Conservation (phyloP, 2,329 filamentous ascomycete genomes). For the Aureobasidium pullulans region DNA sequence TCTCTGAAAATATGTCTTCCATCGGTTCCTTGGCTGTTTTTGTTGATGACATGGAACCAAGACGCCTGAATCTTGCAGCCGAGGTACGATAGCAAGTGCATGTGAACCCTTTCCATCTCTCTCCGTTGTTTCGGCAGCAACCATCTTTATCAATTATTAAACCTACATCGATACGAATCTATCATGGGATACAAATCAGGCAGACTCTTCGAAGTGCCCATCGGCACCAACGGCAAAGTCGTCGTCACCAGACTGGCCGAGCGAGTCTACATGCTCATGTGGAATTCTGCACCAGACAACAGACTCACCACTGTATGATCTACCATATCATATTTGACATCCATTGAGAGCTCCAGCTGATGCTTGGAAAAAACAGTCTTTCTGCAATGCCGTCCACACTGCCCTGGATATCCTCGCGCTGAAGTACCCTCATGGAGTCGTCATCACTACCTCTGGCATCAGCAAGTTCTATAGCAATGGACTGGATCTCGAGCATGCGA, state of each 20-base stretch:
- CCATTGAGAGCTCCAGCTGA: no score
- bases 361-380: constrained; percentile 28
- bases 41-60: not conserved
- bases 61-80: not conserved
- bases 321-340: no score
- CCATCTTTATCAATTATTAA: not conserved
- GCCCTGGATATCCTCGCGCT: constrained; percentile 71
- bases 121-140: not conserved
- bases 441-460: constrained; percentile 69
- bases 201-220: constrained; percentile 25
- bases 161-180: no score
- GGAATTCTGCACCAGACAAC: constrained; percentile 67
- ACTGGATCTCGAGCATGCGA: constrained; percentile 65
- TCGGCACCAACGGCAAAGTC: constrained; percentile 31
- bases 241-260: constrained; percentile 54
- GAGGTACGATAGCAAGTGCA: constrained; percentile 4
- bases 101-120: not conserved
- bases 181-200: constrained; percentile 5
- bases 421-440: constrained; percentile 59
- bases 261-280: constrained; percentile 64
- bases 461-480: constrained; percentile 78
- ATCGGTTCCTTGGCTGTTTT: not conserved
- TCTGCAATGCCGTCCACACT: constrained; percentile 59
- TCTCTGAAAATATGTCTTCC: not conserved
- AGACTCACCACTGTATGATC: constrained; percentile 52